Evolutionary conservation across 2,329 filamentous ascomycete genomes (phyloP).

Genomic region (Aspergillus fumigatus): DNA sequence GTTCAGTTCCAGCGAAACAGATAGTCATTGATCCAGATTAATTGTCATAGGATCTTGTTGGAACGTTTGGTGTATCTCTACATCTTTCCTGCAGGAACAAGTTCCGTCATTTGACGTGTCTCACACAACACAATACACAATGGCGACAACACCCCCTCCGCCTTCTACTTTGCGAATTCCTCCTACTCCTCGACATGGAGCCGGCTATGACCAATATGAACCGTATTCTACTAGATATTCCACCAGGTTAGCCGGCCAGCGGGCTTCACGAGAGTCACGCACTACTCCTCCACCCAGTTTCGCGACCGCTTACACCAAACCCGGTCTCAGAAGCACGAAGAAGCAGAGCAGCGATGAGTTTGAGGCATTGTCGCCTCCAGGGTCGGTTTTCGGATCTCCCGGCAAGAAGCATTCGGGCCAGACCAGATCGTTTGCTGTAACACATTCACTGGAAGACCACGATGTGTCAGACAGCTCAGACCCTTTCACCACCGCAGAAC

Average conservation of each 20-base stretch:
- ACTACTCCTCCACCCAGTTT: constrained; percentile 30
- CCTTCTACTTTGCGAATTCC: constrained; percentile 37
- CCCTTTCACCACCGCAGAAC: constrained; percentile 20
- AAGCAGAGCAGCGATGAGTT: constrained; percentile 19
- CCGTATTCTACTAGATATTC: constrained; percentile 39
- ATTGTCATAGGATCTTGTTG: not conserved
- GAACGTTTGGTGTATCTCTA: not conserved
- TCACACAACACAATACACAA: constrained; percentile 16
- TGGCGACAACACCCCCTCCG: constrained; percentile 45
- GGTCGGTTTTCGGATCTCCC: constrained; percentile 23
- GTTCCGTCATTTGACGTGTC: not conserved
- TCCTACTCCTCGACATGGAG: constrained; percentile 43
- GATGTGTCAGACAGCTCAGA: constrained; percentile 15
- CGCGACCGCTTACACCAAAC: constrained; percentile 15
- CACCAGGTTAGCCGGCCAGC: constrained; percentile 35
- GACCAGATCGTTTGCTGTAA: constrained; percentile 5
- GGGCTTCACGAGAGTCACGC: constrained; percentile 21
- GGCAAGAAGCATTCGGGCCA: constrained; percentile 22
- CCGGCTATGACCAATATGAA: constrained; percentile 40
- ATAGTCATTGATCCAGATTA: not conserved
- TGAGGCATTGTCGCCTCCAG: constrained; percentile 26
- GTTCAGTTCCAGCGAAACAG: not conserved
- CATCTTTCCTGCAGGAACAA: not conserved
- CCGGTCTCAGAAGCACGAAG: constrained; percentile 15
- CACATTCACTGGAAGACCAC: constrained; percentile 17